Evolutionary conservation across 139 green algal genomes (phyloP), one percentile per base, ranked within the genome.

Genomic region (Chlorella sp.): DNA sequence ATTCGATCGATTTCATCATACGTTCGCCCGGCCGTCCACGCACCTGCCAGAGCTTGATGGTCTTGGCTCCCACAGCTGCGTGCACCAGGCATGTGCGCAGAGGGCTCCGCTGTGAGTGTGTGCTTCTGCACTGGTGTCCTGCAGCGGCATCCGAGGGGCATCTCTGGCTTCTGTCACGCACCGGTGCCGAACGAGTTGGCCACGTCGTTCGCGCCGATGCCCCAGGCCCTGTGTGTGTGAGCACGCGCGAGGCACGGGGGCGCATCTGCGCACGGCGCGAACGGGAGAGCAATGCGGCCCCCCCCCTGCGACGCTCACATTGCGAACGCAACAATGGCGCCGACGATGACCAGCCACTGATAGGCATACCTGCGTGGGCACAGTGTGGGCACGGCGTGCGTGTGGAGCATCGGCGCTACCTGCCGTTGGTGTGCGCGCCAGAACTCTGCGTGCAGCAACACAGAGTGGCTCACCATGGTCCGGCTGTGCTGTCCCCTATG

Each of bases 101-200:
- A 29, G 6, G 20, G 20, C 17, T n/a, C 4, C 27, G 20, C 20
- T 31, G 27, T 29, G 29, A 29, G 3, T 67, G 61, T 35, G 29
- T 67, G 61, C 5, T n/a, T 27, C 42, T 31, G 55, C 22, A 10
- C 14, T 30, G 24, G 55, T 64, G 55, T 10, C 20, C 27, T 23
- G 29, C 27, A 67, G 29, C 29, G 4, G 24, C 61, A 42, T 10
- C 29, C 27, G 10, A 42, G 10, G 4, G 5, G 29, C 61, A 67
- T 10, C 29, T 23, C 27, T 67, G 55, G 14, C 55, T 30, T 4
- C 22, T n/a, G 2, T 3, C 30, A 36, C 22, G 24, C 26, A 71
- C 66, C 62, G 23, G 66, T 86, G 14, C 67, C 81, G 62, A 86
- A 86, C 2, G 74, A 31, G 42, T 86, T 86, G 49, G 77, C 81